These are phyloP conservation scores for Colletotrichum caudatum DNA, from an alignment of 2,329 filamentous ascomycete species.

Conservation along the genomic window DNA sequence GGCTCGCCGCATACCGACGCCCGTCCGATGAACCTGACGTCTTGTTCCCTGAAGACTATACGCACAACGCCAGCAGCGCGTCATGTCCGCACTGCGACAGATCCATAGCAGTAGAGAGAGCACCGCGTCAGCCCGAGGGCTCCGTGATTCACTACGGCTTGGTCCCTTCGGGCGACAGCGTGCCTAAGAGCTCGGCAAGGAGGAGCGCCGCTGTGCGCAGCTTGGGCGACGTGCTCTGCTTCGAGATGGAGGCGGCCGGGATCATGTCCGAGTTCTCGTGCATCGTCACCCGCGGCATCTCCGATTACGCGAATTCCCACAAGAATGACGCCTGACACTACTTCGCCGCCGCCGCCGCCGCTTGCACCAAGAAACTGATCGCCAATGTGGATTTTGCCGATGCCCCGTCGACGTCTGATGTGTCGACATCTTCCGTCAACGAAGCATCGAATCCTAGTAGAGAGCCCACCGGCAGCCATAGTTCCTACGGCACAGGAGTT, in stretches of 20 bases:
- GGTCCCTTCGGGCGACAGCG: slow-evolving; percentile 42
- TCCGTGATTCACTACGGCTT: slow-evolving; percentile 42
- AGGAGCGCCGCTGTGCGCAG: neutral
- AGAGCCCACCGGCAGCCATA: neutral
- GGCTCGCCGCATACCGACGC: neutral
- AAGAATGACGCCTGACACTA: slow-evolving; percentile 45
- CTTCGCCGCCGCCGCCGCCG: slow-evolving; percentile 43
- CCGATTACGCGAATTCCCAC: slow-evolving; percentile 44
- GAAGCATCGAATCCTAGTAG: neutral
- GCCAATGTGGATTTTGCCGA: neutral
- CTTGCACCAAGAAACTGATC: neutral
- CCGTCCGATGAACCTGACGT: neutral
- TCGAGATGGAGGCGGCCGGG: slow-evolving; percentile 45
- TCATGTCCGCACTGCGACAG: neutral
- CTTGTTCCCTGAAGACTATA: neutral
- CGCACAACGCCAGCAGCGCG: neutral
- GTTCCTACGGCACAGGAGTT: neutral
- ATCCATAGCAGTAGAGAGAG: slow-evolving; percentile 18
- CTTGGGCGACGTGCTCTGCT: slow-evolving; percentile 35
- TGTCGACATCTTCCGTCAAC: neutral
- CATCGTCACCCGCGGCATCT: slow-evolving; percentile 32
- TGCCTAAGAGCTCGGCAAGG: slow-evolving; percentile 24
- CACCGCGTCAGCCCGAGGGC: slow-evolving; percentile 1
- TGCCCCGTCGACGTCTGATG: neutral
- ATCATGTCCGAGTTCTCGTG: slow-evolving; percentile 39